Conservation (phyloP, 331 rosid species). For the Quercus phellos region DNA sequence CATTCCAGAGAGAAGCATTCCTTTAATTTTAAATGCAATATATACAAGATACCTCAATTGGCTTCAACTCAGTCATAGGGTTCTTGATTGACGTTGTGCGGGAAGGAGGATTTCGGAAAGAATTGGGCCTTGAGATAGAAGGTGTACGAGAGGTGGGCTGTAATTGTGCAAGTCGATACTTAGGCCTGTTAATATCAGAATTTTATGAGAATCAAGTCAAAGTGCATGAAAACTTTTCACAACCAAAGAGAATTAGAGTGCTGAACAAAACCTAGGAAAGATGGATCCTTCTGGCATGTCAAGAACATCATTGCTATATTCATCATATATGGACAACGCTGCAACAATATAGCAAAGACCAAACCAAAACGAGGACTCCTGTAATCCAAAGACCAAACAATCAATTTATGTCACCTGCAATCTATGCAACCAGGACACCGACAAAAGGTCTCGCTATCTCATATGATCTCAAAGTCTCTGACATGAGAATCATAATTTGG, state of each 20-base stretch:
- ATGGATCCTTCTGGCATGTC: constrained; percentile 93
- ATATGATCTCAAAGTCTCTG: background rate
- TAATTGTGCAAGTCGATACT: constrained; percentile 43
- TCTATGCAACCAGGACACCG: background rate
- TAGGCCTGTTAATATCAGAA: constrained; percentile 44
- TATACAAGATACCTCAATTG: constrained; percentile 63
- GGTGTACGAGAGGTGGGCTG: constrained; percentile 15
- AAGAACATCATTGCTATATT: constrained; percentile 86
- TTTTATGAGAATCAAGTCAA: constrained; percentile 10
- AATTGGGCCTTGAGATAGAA: constrained; percentile 52
- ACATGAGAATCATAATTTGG: background rate
- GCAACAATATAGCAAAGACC: constrained; percentile 68
- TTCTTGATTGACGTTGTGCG: constrained; percentile 50
- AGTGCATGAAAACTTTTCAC: background rate
- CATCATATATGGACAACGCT: constrained; percentile 80
- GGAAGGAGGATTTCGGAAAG: constrained; percentile 44
- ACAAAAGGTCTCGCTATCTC: background rate
- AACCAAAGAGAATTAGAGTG: constrained; percentile 11
- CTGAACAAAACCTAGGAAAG: constrained; percentile 75
- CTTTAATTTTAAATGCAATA: background rate
- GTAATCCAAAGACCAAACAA: constrained; percentile 31
- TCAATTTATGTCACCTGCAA: background rate
- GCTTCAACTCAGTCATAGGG: constrained; percentile 56
- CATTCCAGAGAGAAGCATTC: background rate
- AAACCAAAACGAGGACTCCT: constrained; percentile 72